These are phyloP conservation scores for Penicillium atrosanguineum DNA, from an alignment of 495 filamentous ascomycete genomes.

Conservation along the genomic window DNA sequence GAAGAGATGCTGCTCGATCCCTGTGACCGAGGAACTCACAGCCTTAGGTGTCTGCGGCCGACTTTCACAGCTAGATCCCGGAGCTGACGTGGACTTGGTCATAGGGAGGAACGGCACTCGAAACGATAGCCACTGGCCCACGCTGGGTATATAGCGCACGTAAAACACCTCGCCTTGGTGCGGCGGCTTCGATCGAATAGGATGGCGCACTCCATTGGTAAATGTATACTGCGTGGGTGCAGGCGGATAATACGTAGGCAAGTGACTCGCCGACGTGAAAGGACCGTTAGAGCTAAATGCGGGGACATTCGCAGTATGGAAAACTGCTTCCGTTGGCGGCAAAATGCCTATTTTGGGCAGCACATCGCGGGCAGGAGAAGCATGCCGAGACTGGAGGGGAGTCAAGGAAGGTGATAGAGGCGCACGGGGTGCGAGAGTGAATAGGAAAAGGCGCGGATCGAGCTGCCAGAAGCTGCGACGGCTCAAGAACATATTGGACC, in stretches of 20 bases:
- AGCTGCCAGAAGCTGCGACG: constrained; percentile 88
- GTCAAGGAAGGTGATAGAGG: constrained; percentile 52
- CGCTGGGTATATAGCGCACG: constrained; percentile 76
- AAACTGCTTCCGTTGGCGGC: constrained; percentile 20
- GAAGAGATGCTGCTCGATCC: constrained; percentile 29
- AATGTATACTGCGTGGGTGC: constrained; percentile 76
- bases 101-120: constrained; percentile 60
- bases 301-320: constrained; percentile 40
- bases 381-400: constrained; percentile 51
- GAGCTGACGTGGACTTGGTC: constrained; percentile 8
- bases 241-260: constrained; percentile 89
- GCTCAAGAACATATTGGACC: constrained; percentile 79
- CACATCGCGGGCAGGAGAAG: constrained; percentile 57
- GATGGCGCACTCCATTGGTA: constrained; percentile 78
- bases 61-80: not conserved
- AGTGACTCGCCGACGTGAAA: constrained; percentile 71
- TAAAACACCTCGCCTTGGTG: constrained; percentile 89
- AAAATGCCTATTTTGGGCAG: constrained; percentile 15
- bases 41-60: constrained; percentile 21
- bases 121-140: constrained; percentile 85
- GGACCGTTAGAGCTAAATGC: constrained; percentile 70
- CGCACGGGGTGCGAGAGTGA: constrained; percentile 66
- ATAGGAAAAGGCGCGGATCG: constrained; percentile 81
- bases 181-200: constrained; percentile 83
- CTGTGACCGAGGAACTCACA: constrained; percentile 27